Evolutionary conservation across 1,284 basidiomycete species (phyloP).

Genomic region (Rhodotorula sp.): DNA sequence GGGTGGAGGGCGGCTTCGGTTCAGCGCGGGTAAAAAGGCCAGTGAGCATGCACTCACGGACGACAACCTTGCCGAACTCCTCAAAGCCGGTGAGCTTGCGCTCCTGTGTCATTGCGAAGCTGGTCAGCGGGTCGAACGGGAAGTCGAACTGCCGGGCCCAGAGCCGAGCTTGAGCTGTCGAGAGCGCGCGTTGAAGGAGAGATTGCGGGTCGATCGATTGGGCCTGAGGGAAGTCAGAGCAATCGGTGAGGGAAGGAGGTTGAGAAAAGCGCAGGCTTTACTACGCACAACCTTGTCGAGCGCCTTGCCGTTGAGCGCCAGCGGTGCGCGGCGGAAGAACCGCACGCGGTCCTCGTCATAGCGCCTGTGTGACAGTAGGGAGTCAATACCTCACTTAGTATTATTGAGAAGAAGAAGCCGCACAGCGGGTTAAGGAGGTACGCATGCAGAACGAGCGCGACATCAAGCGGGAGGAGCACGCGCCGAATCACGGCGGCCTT

Average conservation of each 20-base stretch:
- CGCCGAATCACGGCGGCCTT: too few species aligned
- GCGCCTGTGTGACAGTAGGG: neutral
- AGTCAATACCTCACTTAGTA: neutral
- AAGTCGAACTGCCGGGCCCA: neutral
- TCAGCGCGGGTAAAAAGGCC: too few species aligned
- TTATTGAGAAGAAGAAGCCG: neutral
- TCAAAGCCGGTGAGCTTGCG: neutral
- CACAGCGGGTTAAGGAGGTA: slow-evolving; percentile 15
- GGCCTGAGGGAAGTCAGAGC: neutral
- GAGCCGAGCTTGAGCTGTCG: accelerated
- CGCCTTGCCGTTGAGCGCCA: neutral
- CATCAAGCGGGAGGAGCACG: slow-evolving; percentile 6
- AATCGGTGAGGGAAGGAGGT: neutral
- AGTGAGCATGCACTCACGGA: neutral
- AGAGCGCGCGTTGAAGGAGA: neutral
- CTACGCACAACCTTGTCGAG: neutral
- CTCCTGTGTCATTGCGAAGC: neutral
- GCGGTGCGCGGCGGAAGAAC: neutral
- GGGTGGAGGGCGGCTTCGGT: neutral
- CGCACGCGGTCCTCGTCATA: slow-evolving; percentile 10
- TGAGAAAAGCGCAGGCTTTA: too few species aligned
- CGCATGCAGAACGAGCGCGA: slow-evolving; percentile 6
- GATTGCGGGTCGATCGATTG: neutral
- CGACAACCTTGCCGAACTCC: neutral
- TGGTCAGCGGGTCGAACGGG: slow-evolving; percentile 5